Conservation (phyloP, 768 basidiomycete genomes). For the Lentinula boryana region DNA sequence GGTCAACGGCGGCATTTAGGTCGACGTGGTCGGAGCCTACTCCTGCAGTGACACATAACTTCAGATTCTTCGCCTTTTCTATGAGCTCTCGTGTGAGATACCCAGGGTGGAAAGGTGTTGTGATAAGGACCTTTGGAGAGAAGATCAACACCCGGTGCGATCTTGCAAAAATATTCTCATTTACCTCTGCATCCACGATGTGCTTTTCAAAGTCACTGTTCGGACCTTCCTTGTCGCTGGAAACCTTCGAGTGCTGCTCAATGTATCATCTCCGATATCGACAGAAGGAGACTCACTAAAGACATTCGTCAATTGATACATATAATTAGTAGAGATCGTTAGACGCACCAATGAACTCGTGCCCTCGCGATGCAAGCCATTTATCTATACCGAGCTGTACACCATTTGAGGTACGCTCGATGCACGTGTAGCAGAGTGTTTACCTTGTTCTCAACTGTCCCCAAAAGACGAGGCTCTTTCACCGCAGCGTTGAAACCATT, state of each 20-base stretch:
- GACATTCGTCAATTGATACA: background rate
- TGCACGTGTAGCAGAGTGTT: background rate
- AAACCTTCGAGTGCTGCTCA: constrained; percentile 38
- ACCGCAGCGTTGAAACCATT: constrained; percentile 59
- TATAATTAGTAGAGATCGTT: background rate
- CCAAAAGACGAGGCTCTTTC: constrained; percentile 70
- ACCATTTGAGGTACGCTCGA: background rate
- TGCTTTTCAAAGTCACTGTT: constrained; percentile 80
- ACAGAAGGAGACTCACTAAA: background rate
- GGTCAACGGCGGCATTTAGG: constrained; percentile 80
- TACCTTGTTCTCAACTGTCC: constrained; percentile 80
- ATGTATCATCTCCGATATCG: background rate
- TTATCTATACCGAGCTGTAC: constrained; percentile 62
- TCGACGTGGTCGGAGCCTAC: constrained; percentile 93
- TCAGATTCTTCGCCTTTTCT: constrained; percentile 78
- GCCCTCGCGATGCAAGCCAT: constrained; percentile 67
- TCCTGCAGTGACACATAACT: constrained; percentile 85
- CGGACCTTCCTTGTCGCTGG: constrained; percentile 78
- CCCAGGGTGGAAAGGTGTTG: constrained; percentile 83
- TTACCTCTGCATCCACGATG: constrained; percentile 59
- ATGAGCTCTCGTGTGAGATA: constrained; percentile 73
- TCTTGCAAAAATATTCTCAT: background rate
- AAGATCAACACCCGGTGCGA: background rate
- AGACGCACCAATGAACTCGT: constrained; percentile 63
- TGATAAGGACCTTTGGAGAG: constrained; percentile 64